These are phyloP conservation scores for Kuraishia cidri DNA, from an alignment of 805 yeast genomes.

Conservation along the genomic window DNA sequence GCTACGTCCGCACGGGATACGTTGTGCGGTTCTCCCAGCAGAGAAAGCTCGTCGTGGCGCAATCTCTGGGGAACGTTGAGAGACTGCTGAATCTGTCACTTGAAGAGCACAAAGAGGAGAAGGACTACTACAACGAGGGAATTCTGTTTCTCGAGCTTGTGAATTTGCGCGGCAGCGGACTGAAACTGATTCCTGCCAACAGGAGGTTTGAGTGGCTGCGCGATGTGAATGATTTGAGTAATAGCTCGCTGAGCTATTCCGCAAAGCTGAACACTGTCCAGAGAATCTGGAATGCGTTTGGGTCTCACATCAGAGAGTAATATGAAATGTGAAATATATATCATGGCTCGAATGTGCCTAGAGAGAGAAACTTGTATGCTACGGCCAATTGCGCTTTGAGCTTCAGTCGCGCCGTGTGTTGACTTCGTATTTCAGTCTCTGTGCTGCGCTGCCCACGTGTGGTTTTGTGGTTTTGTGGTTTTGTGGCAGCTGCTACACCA, in stretches of 20 bases:
- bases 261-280: slow-evolving; percentile 38
- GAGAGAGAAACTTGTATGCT: too few relatives aligned
- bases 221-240: slow-evolving; percentile 55
- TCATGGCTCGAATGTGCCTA: too few relatives aligned
- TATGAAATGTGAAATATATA: too few relatives aligned
- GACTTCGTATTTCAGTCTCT: too few relatives aligned
- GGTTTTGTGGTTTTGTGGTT: too few relatives aligned
- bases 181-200: slow-evolving; percentile 36
- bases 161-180: slow-evolving; percentile 42
- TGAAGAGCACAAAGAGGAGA: slow-evolving; percentile 8
- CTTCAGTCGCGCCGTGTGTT: too few relatives aligned
- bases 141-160: slow-evolving; percentile 58
- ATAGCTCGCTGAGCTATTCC: slow-evolving; percentile 22
- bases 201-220: slow-evolving; percentile 46
- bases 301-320: slow-evolving; percentile 17
- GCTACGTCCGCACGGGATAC: slow-evolving; percentile 26
- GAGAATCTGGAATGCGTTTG: slow-evolving; percentile 58
- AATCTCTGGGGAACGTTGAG: slow-evolving; percentile 49
- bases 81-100: slow-evolving; percentile 30
- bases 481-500: too few relatives aligned
- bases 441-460: too few relatives aligned
- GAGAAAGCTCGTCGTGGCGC: slow-evolving; percentile 26
- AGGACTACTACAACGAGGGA: slow-evolving; percentile 40
- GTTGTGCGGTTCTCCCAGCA: slow-evolving; percentile 20
- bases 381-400: too few relatives aligned